Evolutionary conservation across 331 rosid species (phyloP), one percentile per base, ranked within the genome.

Genomic region (Dryas integrifolia): DNA sequence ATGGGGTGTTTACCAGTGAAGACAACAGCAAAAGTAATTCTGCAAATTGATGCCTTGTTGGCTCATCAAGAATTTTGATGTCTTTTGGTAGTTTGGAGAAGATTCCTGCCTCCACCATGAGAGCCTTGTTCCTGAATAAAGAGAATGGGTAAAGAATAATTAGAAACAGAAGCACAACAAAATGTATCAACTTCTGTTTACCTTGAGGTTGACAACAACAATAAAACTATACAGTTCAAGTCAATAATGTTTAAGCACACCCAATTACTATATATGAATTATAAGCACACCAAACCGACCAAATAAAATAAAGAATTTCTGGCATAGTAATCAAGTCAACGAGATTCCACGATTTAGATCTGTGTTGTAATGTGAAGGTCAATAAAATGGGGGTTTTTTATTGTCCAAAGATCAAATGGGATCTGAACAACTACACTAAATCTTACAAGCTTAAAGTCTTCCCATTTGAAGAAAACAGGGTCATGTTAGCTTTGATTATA

Each of bases 31-130:
- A 49, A 18, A 95, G 82, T 76, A 95, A 73, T 40, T 88, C 94
- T 26, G 90, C 75, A 70, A 85, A 76, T 69, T 78, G 88, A 78
- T 69, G 80, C 44, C 38, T 91, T 67, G 90, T 80, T 69, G 86
- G 62, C 64, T 87, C 90, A 77, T 95, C 92, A 46, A 84, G 24
- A 65, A 58, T 76, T 69, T 81, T 89, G 70, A 85, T 60, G 65
- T 76, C 82, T 55, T 76, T 86, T 38, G 95, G 96, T 59, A 94
- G 77, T 62, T 85, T 86, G 76, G 87, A 88, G 52, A 93, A 74
- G 72, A 91, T 85, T 82, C 94, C 96, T 79, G 94, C 96, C 78
- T 86, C 98, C 85, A 91, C 85, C 78, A 89, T 85, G 76, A 89
- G 78, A 67, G 96, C 91, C 78, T 90, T 93, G 86, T 89, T 89